Evolutionary conservation across 2,329 filamentous ascomycete species (phyloP).

Genomic region (Venturia oleaginea): DNA sequence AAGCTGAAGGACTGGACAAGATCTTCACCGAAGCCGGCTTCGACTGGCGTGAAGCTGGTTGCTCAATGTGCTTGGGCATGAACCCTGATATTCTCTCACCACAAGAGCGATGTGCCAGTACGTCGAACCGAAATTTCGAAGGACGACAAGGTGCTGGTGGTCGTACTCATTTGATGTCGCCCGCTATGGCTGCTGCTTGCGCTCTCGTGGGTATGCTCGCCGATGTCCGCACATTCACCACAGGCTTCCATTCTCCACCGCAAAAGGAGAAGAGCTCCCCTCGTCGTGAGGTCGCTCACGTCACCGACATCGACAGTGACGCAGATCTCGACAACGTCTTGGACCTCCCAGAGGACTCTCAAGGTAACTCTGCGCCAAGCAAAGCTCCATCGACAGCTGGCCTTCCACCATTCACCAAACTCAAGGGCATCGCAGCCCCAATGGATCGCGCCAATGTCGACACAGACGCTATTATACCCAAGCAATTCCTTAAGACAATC

Average conservation of each 20-base stretch:
- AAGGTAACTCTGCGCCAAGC: conserved; percentile 52
- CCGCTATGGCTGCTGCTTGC: conserved; percentile 89
- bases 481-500: conserved; percentile 98
- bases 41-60: conserved; percentile 96
- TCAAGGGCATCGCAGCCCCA: conserved; percentile 81
- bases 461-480: conserved; percentile 98
- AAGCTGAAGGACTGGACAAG: conserved; percentile 85
- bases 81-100: conserved; percentile 95
- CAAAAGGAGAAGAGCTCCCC: conserved; percentile 42
- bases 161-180: conserved; percentile 92
- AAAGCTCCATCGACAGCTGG: conserved; percentile 46
- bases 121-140: conserved; percentile 96
- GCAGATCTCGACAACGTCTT: conserved; percentile 55
- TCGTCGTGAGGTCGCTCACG: conserved; percentile 47
- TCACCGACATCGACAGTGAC: conserved; percentile 51
- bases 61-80: conserved; percentile 99
- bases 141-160: conserved; percentile 88
- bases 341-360: conserved; percentile 55
- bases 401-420: conserved; percentile 72
- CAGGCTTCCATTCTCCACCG: conserved; percentile 32
- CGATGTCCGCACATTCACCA: conserved; percentile 73
- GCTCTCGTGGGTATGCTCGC: conserved; percentile 84
- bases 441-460: conserved; percentile 86
- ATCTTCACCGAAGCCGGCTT: conserved; percentile 89
- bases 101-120: conserved; percentile 86